These are phyloP conservation scores for Cyclotella sp. DNA, from an alignment of 108 stramenopile genomes.

Conservation along the genomic window DNA sequence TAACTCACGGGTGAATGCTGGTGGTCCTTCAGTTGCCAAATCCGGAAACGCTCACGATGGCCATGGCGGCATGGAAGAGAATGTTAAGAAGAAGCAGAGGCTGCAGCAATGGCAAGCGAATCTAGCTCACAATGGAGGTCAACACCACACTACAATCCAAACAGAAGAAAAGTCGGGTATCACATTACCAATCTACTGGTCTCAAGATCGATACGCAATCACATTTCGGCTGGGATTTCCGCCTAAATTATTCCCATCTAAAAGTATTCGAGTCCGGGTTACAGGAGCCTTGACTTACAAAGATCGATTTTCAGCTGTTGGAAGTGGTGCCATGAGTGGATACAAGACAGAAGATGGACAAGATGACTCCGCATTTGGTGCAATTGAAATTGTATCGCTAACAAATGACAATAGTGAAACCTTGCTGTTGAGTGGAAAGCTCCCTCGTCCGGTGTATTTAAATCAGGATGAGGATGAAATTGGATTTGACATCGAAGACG, in stretches of 20 bases:
- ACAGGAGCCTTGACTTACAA: slow-evolving; percentile 37
- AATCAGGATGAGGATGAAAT: slow-evolving; percentile 48
- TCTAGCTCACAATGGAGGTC: slow-evolving; percentile 37
- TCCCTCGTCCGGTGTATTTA: slow-evolving; percentile 45
- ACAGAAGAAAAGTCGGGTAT: not conserved
- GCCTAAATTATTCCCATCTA: slow-evolving; percentile 19
- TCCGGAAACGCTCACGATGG: not conserved
- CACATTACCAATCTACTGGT: slow-evolving; percentile 43
- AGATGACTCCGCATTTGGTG: slow-evolving; percentile 20
- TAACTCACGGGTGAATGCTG: not conserved
- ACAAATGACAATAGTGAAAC: slow-evolving; percentile 16
- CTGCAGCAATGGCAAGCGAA: slow-evolving; percentile 8
- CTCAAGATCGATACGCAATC: slow-evolving; percentile 40
- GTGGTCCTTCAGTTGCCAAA: not conserved
- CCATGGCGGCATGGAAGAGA: not conserved
- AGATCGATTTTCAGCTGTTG: slow-evolving; percentile 49
- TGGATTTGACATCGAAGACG: slow-evolving; percentile 50
- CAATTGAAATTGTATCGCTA: slow-evolving; percentile 28
- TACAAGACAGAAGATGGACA: not conserved
- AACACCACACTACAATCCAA: slow-evolving; percentile 12
- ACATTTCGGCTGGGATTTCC: slow-evolving; percentile 35
- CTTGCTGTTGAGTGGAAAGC: slow-evolving; percentile 27
- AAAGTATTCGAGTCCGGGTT: slow-evolving; percentile 43
- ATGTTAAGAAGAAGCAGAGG: slow-evolving; percentile 16
- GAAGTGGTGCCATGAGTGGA: slow-evolving; percentile 41